Evolutionary conservation across 139 green algal species (phyloP), one percentile per base, ranked within the genome.

Genomic region (Diplosphaera chodatii): DNA sequence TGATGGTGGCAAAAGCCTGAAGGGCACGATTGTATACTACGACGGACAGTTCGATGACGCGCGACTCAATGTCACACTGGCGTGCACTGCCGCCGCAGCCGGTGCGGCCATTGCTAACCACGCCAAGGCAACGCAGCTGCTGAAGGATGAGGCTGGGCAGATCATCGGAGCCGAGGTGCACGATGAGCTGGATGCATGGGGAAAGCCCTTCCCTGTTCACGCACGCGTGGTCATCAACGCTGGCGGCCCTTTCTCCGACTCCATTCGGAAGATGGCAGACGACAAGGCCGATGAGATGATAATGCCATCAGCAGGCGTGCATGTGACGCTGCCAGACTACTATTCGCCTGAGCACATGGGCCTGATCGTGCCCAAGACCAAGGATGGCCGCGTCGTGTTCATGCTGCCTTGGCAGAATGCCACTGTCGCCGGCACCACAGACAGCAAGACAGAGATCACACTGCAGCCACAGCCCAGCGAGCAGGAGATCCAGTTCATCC

Each of bases 41-140:
- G 91, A 99, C 68, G 95, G 94, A 8, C 95, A 98, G 82, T 98
- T 99, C 78, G 87, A 99, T 74, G 95, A 99, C 75, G 79, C 95
- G 1, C 84, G 95, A 21, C 63, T 97, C 40, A 90, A 89, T 56
- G 82, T 98, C 18, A 70, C 85, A 28, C 83, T 99, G 40, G 95
- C 94, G 0, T 90, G 77, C 73, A 97, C 94, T 1, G 91, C 95
- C 0, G 93, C 93, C 1, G 80, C 86, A 6, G 90, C 85, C 32
- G 95, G 95, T 22, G 95, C 91, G 1, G 82, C 79, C 1, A 84
- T 96, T 32, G 32, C 88, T 34, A 99, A 99, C 84, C 87, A 99
- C 74, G 77, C 84, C 0, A 81, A 91, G 37, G 91, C 80, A 16
- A 77, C 68, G 13, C 28, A 62, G 34, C 83, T 97, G 21, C 84